A percentile compares a stretch with the other conserved stretches of the same genome.
Conservation (phyloP, 352 stramenopile species). For the Globisporangium yorkense region DNA sequence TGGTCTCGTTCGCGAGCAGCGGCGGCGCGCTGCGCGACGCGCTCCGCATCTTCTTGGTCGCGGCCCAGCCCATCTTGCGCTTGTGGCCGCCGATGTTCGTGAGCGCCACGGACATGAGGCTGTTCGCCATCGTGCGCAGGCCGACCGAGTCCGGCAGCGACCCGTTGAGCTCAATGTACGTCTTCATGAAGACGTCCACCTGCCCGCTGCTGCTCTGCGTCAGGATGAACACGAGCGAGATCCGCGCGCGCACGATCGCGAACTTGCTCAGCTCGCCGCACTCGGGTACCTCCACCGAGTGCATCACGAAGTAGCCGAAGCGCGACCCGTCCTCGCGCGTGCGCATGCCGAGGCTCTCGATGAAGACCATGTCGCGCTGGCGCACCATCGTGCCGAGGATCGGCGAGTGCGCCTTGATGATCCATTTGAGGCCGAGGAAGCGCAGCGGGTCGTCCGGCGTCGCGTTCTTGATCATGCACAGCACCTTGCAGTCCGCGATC, state of each 20-base stretch:
- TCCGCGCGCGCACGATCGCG: slow-evolving; percentile 32
- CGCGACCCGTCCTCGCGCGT: slow-evolving; percentile 26
- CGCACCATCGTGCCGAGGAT: slow-evolving; percentile 21
- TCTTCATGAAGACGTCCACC: slow-evolving; percentile 46
- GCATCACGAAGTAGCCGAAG: slow-evolving; percentile 54
- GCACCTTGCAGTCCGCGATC: slow-evolving; percentile 29
- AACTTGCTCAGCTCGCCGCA: slow-evolving; percentile 18
- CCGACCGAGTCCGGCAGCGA: slow-evolving; percentile 31
- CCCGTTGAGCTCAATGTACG: slow-evolving; percentile 32
- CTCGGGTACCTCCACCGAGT: slow-evolving; percentile 50
- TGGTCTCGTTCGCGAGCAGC: not conserved
- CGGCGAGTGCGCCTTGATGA: slow-evolving; percentile 8
- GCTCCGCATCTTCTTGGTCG: not conserved
- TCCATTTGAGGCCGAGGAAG: slow-evolving; percentile 47
- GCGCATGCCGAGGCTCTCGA: slow-evolving; percentile 42
- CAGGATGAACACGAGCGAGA: slow-evolving; percentile 36
- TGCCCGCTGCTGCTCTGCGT: slow-evolving; percentile 12
- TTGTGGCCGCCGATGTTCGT: not conserved
- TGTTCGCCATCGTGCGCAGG: slow-evolving; percentile 16
- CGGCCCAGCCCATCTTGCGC: slow-evolving; percentile 7
- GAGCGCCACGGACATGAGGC: slow-evolving; percentile 18
- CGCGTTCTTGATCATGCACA: slow-evolving; percentile 25
- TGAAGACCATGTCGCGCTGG: slow-evolving; percentile 45
- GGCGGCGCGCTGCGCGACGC: no score
- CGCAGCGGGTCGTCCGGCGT: slow-evolving; percentile 35